Percentiles rank a stretch among this genome's conserved stretches.
phyloP scores from a whole-genome alignment of 352 stramenopile genomes.

The Globisporangium sylvaticum region DNA sequence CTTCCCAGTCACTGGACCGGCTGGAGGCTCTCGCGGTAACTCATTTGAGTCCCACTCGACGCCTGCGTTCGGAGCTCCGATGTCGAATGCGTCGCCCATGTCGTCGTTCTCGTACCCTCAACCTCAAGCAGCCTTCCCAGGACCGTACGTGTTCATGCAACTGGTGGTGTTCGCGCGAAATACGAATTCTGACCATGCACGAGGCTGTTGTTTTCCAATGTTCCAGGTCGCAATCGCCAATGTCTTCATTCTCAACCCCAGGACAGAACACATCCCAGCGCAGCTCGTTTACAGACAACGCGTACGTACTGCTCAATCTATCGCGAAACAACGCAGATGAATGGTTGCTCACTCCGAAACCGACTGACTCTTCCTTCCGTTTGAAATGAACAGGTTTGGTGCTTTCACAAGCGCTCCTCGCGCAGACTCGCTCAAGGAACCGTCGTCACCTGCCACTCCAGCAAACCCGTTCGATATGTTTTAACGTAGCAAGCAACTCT shows the following conservation, averaged over 20 bases:
- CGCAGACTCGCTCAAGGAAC: conserved; percentile 26
- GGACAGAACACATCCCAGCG: conserved; percentile 24
- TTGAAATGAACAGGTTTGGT: conserved; percentile 22
- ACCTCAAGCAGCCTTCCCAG: conserved; percentile 9
- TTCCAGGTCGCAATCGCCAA: conserved; percentile 21
- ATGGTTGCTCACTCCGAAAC: background rate
- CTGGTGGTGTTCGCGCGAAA: too few species aligned
- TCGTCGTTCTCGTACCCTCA: conserved; percentile 14
- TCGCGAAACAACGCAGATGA: background rate
- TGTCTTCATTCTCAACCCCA: conserved; percentile 37
- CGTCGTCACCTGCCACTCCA: conserved; percentile 19
- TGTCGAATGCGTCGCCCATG: conserved; percentile 10
- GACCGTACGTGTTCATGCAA: conserved; percentile 4
- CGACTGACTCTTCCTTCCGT: background rate
- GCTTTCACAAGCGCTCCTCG: conserved; percentile 31
- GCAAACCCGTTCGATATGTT: conserved; percentile 86
- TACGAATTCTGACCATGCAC: background rate
- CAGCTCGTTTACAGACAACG: conserved; percentile 37
- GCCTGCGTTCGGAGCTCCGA: conserved; percentile 14
- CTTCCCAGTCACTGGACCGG: conserved; percentile 9
- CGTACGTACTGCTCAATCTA: conserved; percentile 25
- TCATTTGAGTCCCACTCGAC: conserved; percentile 28
- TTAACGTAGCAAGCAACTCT: conserved; percentile 23
- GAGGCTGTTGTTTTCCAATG: background rate
- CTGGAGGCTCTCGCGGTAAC: conserved; percentile 27